These are phyloP conservation scores for Puya raimondii DNA, from an alignment of 176 grass and related monocot species.

Conservation along the genomic window DNA sequence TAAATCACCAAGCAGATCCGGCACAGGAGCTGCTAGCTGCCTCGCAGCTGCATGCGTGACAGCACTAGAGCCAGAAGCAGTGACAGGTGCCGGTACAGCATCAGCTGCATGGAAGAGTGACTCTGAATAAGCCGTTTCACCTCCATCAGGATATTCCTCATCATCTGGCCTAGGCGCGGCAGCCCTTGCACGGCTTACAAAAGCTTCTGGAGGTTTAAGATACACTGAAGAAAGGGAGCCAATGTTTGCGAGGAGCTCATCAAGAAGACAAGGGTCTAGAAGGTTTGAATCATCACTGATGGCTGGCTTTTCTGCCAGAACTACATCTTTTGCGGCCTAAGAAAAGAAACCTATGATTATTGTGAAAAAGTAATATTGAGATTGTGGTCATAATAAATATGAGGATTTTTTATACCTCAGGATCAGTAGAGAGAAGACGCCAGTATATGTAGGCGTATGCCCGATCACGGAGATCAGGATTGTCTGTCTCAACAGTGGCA, in stretches of 20 bases:
- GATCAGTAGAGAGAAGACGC: constrained; percentile 98
- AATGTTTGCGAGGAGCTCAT: constrained; percentile 93
- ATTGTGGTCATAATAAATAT: not conserved
- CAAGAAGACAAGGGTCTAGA: constrained; percentile 76
- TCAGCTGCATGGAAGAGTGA: constrained; percentile 78
- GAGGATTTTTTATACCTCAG: constrained; percentile 56
- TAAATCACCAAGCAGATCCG: constrained; percentile 92
- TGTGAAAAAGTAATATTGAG: not conserved
- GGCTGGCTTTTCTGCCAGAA: constrained; percentile 93
- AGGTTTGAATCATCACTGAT: constrained; percentile 95
- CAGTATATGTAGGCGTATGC: constrained; percentile 99
- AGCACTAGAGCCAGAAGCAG: constrained; percentile 30
- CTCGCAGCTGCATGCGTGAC: constrained; percentile 44
- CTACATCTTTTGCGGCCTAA: constrained; percentile 97
- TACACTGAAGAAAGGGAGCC: constrained; percentile 95
- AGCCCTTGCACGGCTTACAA: constrained; percentile 78
- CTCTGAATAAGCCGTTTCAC: constrained; percentile 72
- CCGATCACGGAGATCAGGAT: constrained; percentile 88
- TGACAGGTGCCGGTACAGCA: constrained; percentile 42
- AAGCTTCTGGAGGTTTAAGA: constrained; percentile 89
- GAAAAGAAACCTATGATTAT: not conserved
- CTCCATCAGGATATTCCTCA: constrained; percentile 74
- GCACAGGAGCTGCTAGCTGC: constrained; percentile 51
- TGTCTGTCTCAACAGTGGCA: constrained; percentile 96
- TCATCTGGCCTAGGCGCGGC: constrained; percentile 55